Base-by-base conservation (phyloP, 371 early-diverging fungal genomes). In the Blyttiomyces sp. region DNA sequence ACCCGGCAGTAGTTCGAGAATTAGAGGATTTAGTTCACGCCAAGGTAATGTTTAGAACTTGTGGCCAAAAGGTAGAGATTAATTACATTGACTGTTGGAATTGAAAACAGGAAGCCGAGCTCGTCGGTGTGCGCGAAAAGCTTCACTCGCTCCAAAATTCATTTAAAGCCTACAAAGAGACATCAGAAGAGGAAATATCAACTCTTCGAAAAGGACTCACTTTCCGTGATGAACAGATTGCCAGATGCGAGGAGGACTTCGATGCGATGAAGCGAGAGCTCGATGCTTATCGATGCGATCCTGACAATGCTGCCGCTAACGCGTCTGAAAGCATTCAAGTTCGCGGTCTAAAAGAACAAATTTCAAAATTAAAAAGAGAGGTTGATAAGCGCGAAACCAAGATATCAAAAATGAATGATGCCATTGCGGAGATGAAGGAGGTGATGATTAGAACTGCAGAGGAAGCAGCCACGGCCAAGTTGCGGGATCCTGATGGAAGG, bases 371-470 rank as follows among this genome's bases (percentile, higher is more conserved):
- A 21, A 43, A 61, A 17, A 13, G 61, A 6, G 71, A 64, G 4
- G 17, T 66, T 44, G 60, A 61, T 7, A 28, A 45, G 36, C 59
- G 57, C 27, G 67, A 69, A 3, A 36, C 39, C 19, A 64, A 58
- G 46, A 61, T 68, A 4, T 46, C 42, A 3, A 65, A 58, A 19
- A 59, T 70, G 33, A 46, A 27, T 24, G 55, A 64, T 27, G 65
- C 56, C 0, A 64, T 75, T 17, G 39, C 44, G 21, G 55, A 71
- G 51, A 28, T 71, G 7, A 58, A 64, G 43, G 54, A 36, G 11
- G 43, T 57, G 34, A 35, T 71, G 46, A 24, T 69, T 1, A 21
- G 59, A 27, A 49, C 54, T 9, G 67, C 71, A 0, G 64, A 71
- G 46, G 36, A 51, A 19, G 43, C 48, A 3, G 68, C 67, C 23